Base-by-base conservation (phyloP, 805 yeast species). In the Lachancea nothofagi region DNA sequence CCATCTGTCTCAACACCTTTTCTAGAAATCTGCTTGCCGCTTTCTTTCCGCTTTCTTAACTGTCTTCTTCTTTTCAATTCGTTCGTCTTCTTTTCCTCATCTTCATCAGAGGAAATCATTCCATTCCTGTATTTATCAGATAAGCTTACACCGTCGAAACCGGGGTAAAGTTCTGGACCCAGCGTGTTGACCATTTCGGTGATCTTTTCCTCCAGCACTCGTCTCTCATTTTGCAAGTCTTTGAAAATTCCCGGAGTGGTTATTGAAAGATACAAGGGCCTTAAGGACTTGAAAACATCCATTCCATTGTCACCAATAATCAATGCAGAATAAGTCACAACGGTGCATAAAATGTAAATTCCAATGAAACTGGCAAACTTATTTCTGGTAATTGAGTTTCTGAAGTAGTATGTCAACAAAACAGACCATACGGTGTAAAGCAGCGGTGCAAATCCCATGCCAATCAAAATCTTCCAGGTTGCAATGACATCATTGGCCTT, bases 401-500 rank as follows among this genome's bases (percentile, higher is more conserved):
- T 48, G 60, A 51, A 46, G 58, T 46, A 42, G 41, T 57, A 57
- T 2, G 67, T 52, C 15, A 85, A 81, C 12, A 83, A 47, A 3
- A 74, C 58, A 0, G 97, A 87, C 64, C 93, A 93, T 42, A 83
- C 68, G 26, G 79, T 76, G 67, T 90, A 93, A 21, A 93, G 66
- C 29, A 86, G 59, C 2, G 98, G 98, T 0, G 97, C 94, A 39
- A 86, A 65, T 4, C 90, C 94, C 75, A 93, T 74, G 24, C 89
- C 79, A 28, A 90, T 87, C 47, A 93, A 69, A 33, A 93, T 81
- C 62, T 93, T 93, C 98, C 98, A 93, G 1, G 97, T 89, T 2
- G 97, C 97, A 44, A 93, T 75, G 19, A 93, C 97, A 61, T 93
- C 98, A 42, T 79, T 82, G 13, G 95, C 98, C 55, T 80, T 79